Evolutionary conservation across 768 basidiomycete genomes (phyloP), one percentile per base, ranked within the genome.

Genomic region (Suillus lakei): DNA sequence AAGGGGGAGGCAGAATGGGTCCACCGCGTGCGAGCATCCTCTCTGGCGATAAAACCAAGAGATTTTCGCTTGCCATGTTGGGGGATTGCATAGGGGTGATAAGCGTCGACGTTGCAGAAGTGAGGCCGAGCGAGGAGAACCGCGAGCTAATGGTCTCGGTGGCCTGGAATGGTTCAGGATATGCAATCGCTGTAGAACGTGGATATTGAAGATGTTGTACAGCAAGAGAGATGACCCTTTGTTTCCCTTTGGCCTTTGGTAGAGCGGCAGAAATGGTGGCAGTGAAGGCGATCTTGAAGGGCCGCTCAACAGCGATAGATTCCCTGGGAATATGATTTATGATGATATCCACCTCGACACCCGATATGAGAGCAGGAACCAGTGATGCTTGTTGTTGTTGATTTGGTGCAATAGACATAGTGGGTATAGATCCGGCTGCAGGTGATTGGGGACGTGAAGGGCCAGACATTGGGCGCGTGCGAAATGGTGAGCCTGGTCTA

Each of bases 171-270:
- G 63, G 60, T 26, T 71, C 74, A 18, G 66, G 34, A 32, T 34
- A 34, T 26, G 5, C 59, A 44, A 61, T 68, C 60, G 70, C 51
- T 13, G 69, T 61, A 26, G 68, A 66, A 12, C 74, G 80, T 18
- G 80, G 79, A 23, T 83, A 82, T 51, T 84, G 82, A 16, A 91
- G 76, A 69, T 91, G 90, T 69, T 95, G 93, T 8, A 93, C 81
- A 21, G 83, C 89, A 32, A 93, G 75, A 15, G 76, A 75, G 32
- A 89, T 68, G 7, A 79, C 72, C 28, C 88, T 82, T 54, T 79
- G 78, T 30, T 74, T 71, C 72, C 28, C 74, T 74, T 39, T 78
- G 66, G 5, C 68, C 1, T 39, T 71, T 4, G 82, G 81, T n/a
- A 84, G 70, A 8, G 76, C 68, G 10, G 84, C 82, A 4, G 86